Evolutionary conservation across 1,284 basidiomycete species (phyloP).

Genomic region (Chondrostereum purpureum): DNA sequence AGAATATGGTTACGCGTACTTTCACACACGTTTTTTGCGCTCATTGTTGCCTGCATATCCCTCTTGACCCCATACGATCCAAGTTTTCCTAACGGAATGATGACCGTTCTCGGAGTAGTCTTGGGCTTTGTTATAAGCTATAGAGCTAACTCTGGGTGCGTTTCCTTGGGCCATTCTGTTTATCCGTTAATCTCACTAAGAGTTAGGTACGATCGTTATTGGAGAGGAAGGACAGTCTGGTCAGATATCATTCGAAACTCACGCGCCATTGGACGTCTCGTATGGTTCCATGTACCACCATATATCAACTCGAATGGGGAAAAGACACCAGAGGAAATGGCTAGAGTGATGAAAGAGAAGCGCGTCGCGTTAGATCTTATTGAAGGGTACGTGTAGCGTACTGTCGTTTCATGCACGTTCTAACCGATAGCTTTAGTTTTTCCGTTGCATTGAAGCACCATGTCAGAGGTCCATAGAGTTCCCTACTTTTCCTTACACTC

Average conservation of each 20-base stretch:
- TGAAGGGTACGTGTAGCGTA: slow-evolving; percentile 36
- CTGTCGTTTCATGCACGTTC: background rate
- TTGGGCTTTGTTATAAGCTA: slow-evolving; percentile 69
- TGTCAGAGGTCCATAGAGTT: slow-evolving; percentile 35
- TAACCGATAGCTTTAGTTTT: slow-evolving; percentile 30
- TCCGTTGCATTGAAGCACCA: slow-evolving; percentile 58
- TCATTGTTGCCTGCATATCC: slow-evolving; percentile 35
- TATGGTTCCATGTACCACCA: slow-evolving; percentile 60
- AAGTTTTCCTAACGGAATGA: slow-evolving; percentile 47
- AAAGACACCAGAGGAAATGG: slow-evolving; percentile 32
- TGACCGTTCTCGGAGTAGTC: slow-evolving; percentile 59
- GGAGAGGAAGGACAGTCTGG: slow-evolving; percentile 54
- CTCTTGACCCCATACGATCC: slow-evolving; percentile 34
- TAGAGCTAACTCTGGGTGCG: slow-evolving; percentile 50
- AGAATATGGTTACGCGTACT: background rate
- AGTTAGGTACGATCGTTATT: slow-evolving; percentile 54
- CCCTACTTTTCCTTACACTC: background rate
- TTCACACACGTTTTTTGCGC: background rate
- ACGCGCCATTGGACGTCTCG: slow-evolving; percentile 42
- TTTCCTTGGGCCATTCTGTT: slow-evolving; percentile 2
- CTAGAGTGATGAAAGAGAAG: slow-evolving; percentile 55
- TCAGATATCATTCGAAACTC: slow-evolving; percentile 48
- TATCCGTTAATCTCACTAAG: background rate
- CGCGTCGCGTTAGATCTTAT: slow-evolving; percentile 49
- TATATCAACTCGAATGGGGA: slow-evolving; percentile 26